A percentile compares a stretch with the other conserved stretches of the same genome.
Evolutionary conservation across 31 red algal species (phyloP).

Genomic region (Odonthalia washingtoniensis): DNA sequence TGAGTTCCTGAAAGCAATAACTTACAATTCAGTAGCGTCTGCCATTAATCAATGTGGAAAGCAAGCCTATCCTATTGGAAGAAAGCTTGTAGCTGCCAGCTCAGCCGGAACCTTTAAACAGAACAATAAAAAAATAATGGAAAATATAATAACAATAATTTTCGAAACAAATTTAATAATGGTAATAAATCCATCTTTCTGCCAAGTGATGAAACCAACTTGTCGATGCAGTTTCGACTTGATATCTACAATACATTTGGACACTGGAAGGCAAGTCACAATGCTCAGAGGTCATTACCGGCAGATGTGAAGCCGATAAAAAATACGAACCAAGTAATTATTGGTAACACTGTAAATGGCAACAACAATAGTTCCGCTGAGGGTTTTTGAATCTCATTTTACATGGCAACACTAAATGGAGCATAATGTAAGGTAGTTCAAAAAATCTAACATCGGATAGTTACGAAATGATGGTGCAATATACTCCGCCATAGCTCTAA

Average conservation of each 20-base stretch:
- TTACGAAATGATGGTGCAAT: constrained; percentile 7
- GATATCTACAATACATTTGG: neutral
- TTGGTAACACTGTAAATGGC: too few relatives aligned
- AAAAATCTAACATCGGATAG: neutral
- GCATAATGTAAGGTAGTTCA: neutral
- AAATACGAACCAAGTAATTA: too few relatives aligned
- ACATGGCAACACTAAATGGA: neutral
- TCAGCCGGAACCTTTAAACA: neutral
- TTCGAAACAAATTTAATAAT: neutral
- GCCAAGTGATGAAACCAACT: neutral
- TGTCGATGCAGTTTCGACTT: neutral
- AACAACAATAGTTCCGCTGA: neutral
- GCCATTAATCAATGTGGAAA: constrained; percentile 21
- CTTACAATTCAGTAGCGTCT: constrained; percentile 26
- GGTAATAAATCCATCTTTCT: too few relatives aligned
- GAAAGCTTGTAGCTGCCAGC: neutral
- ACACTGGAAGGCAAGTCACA: neutral
- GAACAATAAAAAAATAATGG: neutral
- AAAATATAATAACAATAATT: neutral
- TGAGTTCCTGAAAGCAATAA: constrained; percentile 5
- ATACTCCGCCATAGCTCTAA: neutral
- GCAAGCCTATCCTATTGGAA: neutral
- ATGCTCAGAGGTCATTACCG: too few relatives aligned
- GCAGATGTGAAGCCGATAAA: too few relatives aligned
- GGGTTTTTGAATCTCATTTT: neutral